These are phyloP conservation scores for Dactylonectria macrodidyma DNA, from an alignment of 2,329 filamentous ascomycete genomes.

Conservation along the genomic window DNA sequence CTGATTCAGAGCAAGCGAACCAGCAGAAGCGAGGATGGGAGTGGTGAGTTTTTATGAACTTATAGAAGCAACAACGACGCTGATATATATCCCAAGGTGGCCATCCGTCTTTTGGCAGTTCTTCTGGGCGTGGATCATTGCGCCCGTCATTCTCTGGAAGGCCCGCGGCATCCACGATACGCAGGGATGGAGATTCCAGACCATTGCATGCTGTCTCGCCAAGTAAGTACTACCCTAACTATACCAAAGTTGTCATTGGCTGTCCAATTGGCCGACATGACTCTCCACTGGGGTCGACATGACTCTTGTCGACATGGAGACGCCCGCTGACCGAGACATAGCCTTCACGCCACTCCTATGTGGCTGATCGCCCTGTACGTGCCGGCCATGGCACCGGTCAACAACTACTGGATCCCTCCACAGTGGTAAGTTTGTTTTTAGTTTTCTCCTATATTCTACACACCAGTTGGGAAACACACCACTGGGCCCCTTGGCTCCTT, in stretches of 20 bases:
- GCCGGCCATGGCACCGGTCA: conserved; percentile 65
- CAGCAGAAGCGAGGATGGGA: conserved; percentile 72
- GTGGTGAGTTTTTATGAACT: conserved; percentile 63
- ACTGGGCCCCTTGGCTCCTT: too few relatives aligned
- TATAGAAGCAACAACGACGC: background rate
- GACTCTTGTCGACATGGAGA: conserved; percentile 8
- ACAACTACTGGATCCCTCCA: conserved; percentile 70
- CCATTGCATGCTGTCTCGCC: conserved; percentile 65
- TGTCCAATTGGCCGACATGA: too few relatives aligned
- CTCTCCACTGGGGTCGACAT: background rate
- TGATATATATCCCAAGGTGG: conserved; percentile 60
- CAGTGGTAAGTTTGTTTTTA: conserved; percentile 67
- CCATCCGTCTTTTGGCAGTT: conserved; percentile 76
- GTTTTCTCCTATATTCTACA: too few relatives aligned
- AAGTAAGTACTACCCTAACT: conserved; percentile 52
- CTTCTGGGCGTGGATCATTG: conserved; percentile 74
- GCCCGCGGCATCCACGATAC: conserved; percentile 74
- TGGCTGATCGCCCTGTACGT: conserved; percentile 74
- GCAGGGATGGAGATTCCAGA: conserved; percentile 77
- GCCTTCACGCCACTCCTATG: conserved; percentile 76
- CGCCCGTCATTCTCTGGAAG: conserved; percentile 73
- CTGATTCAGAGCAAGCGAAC: conserved; percentile 64
- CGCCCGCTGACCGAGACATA: conserved; percentile 46
- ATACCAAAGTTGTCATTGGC: too few relatives aligned
- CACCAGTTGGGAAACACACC: too few relatives aligned